Conservation (phyloP, 768 basidiomycete genomes). For the Xerocomellus dryophilus region DNA sequence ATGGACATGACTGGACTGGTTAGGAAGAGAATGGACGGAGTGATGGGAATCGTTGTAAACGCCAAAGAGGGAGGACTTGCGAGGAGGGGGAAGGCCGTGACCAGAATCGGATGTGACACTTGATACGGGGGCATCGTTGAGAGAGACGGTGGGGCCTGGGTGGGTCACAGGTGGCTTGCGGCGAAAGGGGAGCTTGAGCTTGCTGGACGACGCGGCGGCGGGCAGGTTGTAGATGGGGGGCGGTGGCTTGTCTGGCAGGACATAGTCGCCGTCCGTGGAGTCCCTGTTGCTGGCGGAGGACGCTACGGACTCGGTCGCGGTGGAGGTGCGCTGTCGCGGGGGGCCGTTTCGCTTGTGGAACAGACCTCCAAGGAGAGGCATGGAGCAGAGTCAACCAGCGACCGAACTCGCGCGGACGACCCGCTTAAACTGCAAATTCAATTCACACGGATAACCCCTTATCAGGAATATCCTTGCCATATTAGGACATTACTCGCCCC, state of each 20-base stretch:
- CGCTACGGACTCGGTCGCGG: slow-evolving; percentile 13
- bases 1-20: slow-evolving; percentile 21
- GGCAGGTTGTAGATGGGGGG: slow-evolving; percentile 26
- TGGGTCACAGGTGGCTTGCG: slow-evolving; percentile 30
- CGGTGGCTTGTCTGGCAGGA: slow-evolving; percentile 11
- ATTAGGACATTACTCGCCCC: background rate
- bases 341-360: slow-evolving; percentile 22
- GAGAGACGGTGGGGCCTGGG: slow-evolving; percentile 11
- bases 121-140: slow-evolving; percentile 33
- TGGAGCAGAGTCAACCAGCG: slow-evolving; percentile 6
- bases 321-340: background rate
- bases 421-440: background rate
- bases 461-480: background rate
- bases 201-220: slow-evolving; percentile 39
- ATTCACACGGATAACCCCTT: slow-evolving; percentile 15
- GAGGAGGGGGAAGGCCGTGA: slow-evolving; percentile 48
- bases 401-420: background rate
- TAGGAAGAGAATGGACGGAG: slow-evolving; percentile 63
- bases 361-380: slow-evolving; percentile 31
- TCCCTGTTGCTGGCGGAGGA: slow-evolving; percentile 17
- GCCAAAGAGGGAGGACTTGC: slow-evolving; percentile 62
- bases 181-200: slow-evolving; percentile 44
- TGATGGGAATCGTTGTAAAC: slow-evolving; percentile 48
- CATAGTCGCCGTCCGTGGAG: slow-evolving; percentile 34
- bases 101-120: slow-evolving; percentile 45